Conservation (phyloP, 768 basidiomycete genomes). For the Naganishia vishniacii region DNA sequence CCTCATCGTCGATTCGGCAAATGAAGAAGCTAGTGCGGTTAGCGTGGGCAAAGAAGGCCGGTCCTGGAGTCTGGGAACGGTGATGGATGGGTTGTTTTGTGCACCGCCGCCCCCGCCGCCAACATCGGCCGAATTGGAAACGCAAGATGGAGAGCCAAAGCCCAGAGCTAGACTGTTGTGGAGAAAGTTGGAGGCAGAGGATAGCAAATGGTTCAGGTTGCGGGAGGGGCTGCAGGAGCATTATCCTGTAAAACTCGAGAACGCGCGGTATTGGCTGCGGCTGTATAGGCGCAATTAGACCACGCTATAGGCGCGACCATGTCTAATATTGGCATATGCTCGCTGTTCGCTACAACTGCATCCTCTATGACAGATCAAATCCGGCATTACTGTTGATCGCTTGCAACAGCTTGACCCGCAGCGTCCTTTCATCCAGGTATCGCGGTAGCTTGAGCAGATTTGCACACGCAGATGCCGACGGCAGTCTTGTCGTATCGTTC, state of each 20-base stretch:
- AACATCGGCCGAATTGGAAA: no score
- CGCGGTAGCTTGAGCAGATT: conserved; percentile 77
- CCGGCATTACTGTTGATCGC: conserved; percentile 83
- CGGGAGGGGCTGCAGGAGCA: conserved; percentile 34
- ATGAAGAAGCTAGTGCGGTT: conserved; percentile 28
- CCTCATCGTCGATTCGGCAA: conserved; percentile 43
- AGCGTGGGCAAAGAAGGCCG: conserved; percentile 36
- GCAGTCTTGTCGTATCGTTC: conserved; percentile 53
- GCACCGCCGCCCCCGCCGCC: conserved; percentile 21
- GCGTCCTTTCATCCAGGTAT: conserved; percentile 60
- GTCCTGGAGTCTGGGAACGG: conserved; percentile 31
- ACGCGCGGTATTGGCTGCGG: conserved; percentile 47
- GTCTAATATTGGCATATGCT: not conserved
- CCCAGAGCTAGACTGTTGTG: conserved; percentile 26
- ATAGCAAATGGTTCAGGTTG: conserved; percentile 44
- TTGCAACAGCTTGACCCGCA: conserved; percentile 72
- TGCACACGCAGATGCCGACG: conserved; percentile 68
- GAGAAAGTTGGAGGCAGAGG: conserved; percentile 33
- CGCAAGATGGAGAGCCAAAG: not conserved
- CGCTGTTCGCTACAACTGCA: no score
- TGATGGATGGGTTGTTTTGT: conserved; percentile 27
- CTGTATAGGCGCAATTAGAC: conserved; percentile 34
- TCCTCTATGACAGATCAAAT: conserved; percentile 74
- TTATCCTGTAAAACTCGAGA: conserved; percentile 47
- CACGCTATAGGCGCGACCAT: not conserved